Base-by-base conservation (phyloP, 768 basidiomycete genomes). In the Gyrodon lividus region DNA sequence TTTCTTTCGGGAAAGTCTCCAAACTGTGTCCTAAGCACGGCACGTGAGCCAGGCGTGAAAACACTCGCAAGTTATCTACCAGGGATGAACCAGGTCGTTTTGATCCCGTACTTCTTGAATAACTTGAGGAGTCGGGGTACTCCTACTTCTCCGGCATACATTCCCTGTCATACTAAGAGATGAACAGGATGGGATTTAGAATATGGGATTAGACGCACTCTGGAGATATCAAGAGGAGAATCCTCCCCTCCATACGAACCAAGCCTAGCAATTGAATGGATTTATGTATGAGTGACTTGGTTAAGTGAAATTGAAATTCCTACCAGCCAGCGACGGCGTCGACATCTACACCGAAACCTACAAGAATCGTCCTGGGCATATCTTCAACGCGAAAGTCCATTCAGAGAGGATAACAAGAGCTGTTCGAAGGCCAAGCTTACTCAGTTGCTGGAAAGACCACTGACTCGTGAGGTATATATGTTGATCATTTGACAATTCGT, bases 271-370 rank as follows among this genome's bases (percentile, higher is more conserved):
- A 28, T 9, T 9, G n/a, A n/a, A n/a, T n/a, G n/a, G n/a, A n/a
- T n/a, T n/a, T n/a, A n/a, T n/a, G n/a, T n/a, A n/a, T n/a, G n/a
- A n/a, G n/a, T n/a, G n/a, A n/a, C n/a, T n/a, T n/a, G n/a, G n/a
- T n/a, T n/a, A n/a, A n/a, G 28, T 28, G 3, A 5, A 28, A 13
- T 16, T 43, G 4, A 33, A 34, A 28, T 22, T 13, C 48, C 10
- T 63, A 81, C 86, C 87, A 89, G 58, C 87, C 87, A 16, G 86
- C 79, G 4, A 88, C 87, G 2, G 86, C 86, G 50, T 91, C 87
- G 3, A 89, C 84, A 54, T 91, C 86, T 8, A 87, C 82, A 22
- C 84, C 86, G 62, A 85, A 82, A 14, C 80, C 74, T 30, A 83
- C 71, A 16, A 85, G 72, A 19, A 81, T 75, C 59, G 76, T 81